Base-by-base conservation (phyloP, 257 asterid species). In the Capsicum pubescens region DNA sequence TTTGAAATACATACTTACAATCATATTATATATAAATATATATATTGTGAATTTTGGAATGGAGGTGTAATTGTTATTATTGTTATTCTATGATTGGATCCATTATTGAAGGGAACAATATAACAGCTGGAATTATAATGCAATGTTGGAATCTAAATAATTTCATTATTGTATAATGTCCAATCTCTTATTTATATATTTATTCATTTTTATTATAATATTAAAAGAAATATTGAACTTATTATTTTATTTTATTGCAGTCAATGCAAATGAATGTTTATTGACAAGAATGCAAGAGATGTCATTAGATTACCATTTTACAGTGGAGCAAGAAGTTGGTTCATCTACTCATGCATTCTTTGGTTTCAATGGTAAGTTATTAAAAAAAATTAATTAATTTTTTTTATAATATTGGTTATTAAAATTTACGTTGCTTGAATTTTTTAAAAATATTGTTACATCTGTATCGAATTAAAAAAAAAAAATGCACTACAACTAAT, bases 261-360 rank as follows among this genome's bases (percentile, higher is more conserved):
- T 94, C 79, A 95, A 95, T 87, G 58, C 99, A 44, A 71, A 95
- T 74, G 99, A 95, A 84, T 95, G 98, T 83, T 83, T 95, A 91
- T 87, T 95, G 84, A 94, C 99, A 76, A 94, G 99, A 89, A 94
- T 95, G 98, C 99, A 95, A 90, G 99, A 95, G 76, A 95, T 95
- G 99, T 95, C 98, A 19, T 54, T 95, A 83, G 98, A 94, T 89
- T 95, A 95, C 70, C 99, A 95, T 84, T 94, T 95, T 44, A 95
- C 90, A 5, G 98, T 96, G 67, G 99, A 96, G 87, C 99, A 96
- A 91, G 99, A 96, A 91, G 99, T 96, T 63, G 99, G 99, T 50
- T 94, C 99, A 44, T 89, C 99, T 57, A 96, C 99, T 82, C 99
- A 96, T 90, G 99, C 99, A 61, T 96, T 96, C 91, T 96, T 96